phyloP scores from a whole-genome alignment of 192 early-diverging fungal species.

The Piromyces finnis region DNA sequence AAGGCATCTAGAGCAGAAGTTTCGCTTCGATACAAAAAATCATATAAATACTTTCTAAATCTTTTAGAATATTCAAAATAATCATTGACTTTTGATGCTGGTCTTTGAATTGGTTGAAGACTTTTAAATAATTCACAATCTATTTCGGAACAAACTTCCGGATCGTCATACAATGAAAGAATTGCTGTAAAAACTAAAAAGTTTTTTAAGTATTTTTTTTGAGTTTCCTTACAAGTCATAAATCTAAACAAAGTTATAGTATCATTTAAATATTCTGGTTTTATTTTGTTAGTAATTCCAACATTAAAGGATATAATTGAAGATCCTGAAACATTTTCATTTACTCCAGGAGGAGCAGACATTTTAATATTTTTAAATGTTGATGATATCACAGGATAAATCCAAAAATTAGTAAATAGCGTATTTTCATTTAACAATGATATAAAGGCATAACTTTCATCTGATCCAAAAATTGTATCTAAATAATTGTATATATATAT shows the following conservation, averaged over 20 bases:
- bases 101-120: not conserved
- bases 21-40: not conserved
- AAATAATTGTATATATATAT: no score
- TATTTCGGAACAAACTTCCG: not conserved
- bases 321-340: not conserved
- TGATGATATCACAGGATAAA: no score
- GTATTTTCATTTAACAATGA: no score
- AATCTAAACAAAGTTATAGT: not conserved
- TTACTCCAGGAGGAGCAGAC: not conserved
- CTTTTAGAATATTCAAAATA: not conserved
- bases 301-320: not conserved
- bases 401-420: no score
- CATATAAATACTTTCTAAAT: not conserved
- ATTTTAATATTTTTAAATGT: not conserved
- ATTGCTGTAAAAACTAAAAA: not conserved
- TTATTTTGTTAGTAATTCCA: not conserved
- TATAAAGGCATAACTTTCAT: no score
- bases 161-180: not conserved
- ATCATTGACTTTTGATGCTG: not conserved
- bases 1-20: not conserved
- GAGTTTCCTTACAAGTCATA: not conserved
- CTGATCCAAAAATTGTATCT: no score
- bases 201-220: not conserved
- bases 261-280: not conserved
- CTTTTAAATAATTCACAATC: not conserved